A percentile compares a stretch with the other conserved stretches of the same genome.
Evolutionary conservation across 2,329 filamentous ascomycete genomes (phyloP).

Genomic region (Acrodontium crateriforme): DNA sequence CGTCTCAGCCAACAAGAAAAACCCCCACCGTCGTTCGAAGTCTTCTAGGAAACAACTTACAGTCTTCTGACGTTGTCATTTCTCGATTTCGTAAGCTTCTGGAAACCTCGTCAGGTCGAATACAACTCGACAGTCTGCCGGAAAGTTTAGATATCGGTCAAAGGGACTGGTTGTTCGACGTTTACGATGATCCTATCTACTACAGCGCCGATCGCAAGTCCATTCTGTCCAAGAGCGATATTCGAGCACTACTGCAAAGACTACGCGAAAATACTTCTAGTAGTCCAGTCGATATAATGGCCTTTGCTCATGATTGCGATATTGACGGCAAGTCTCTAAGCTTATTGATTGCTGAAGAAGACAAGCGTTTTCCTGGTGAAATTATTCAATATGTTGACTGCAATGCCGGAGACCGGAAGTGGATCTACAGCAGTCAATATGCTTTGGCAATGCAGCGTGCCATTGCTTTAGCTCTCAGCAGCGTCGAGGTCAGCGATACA

Average conservation of each 20-base stretch:
- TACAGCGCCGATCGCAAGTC: constrained; percentile 3
- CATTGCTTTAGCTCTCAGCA: too few relatives aligned
- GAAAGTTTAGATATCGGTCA: constrained; percentile 6
- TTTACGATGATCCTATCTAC: constrained; percentile 2
- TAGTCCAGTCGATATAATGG: constrained; percentile 1
- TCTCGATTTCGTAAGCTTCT: constrained; percentile 5
- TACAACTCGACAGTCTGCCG: constrained; percentile 7
- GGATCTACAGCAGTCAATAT: too few relatives aligned
- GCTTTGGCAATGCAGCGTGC: too few relatives aligned
- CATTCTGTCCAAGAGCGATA: constrained; percentile 4
- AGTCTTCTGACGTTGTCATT: constrained; percentile 7
- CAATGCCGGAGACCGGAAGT: too few relatives aligned
- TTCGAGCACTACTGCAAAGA: constrained; percentile 3
- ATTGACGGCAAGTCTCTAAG: constrained; percentile 4
- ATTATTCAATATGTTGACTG: background rate
- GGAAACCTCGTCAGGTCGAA: constrained; percentile 5
- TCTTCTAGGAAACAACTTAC: constrained; percentile 9
- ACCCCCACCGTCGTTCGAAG: constrained; percentile 12
- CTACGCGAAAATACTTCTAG: constrained; percentile 3
- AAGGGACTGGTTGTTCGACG: constrained; percentile 6
- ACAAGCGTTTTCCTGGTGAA: background rate
- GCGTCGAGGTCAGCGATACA: too few relatives aligned
- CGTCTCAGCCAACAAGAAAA: constrained; percentile 8
- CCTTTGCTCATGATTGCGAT: background rate
- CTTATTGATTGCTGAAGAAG: constrained; percentile 1